Conservation (phyloP, 2,329 filamentous ascomycete genomes). For the Penicillium hordei region DNA sequence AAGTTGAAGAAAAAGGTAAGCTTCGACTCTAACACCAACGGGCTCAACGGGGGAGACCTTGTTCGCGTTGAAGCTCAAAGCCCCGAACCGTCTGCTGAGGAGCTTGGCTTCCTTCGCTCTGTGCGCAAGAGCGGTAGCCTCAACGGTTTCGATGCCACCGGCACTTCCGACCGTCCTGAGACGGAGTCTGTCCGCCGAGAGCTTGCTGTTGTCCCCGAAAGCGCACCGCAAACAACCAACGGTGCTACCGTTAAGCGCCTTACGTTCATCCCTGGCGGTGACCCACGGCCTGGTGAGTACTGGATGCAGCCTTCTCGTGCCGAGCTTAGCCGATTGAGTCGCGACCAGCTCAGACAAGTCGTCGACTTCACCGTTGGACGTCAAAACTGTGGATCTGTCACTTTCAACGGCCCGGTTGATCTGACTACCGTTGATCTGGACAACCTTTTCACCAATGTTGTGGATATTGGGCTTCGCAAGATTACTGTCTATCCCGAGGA, state of each 20-base stretch:
- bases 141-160: conserved; percentile 37
- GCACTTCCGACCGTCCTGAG: conserved; percentile 51
- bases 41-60: conserved; percentile 50
- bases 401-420: conserved; percentile 80
- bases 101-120: conserved; percentile 61
- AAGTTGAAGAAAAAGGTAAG: conserved; percentile 77
- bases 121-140: conserved; percentile 51
- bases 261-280: conserved; percentile 34
- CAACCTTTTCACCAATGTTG: conserved; percentile 73
- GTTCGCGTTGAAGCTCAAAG: conserved; percentile 53
- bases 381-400: conserved; percentile 74
- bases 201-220: conserved; percentile 73
- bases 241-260: conserved; percentile 33
- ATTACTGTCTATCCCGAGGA: conserved; percentile 83
- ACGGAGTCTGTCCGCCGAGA: conserved; percentile 73
- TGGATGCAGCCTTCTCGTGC: conserved; percentile 78
- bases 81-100: conserved; percentile 57
- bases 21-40: conserved; percentile 69
- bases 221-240: conserved; percentile 40
- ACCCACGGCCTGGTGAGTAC: conserved; percentile 70
- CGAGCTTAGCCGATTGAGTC: conserved; percentile 76
- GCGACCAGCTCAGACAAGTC: conserved; percentile 73
- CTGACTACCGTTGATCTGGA: conserved; percentile 76
- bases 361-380: conserved; percentile 78
- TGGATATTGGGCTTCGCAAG: conserved; percentile 72